Conservation (phyloP, 495 filamentous ascomycete species). For the Talaromyces adpressus region DNA sequence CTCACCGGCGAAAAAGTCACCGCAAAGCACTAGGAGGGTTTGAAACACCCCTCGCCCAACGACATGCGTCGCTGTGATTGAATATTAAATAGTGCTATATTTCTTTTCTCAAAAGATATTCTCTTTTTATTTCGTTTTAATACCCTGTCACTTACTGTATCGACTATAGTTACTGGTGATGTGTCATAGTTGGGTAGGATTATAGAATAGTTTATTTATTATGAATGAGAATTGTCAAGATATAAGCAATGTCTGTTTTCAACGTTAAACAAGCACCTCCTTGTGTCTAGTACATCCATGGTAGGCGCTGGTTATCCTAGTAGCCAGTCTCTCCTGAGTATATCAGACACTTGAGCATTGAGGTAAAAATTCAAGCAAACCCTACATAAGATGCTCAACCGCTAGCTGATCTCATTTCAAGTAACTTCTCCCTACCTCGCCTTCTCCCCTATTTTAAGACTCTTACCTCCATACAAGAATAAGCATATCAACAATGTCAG, state of each 20-base stretch:
- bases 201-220: background rate
- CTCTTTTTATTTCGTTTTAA: constrained; percentile 1
- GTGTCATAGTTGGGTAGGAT: background rate
- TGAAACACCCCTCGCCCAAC: constrained; percentile 39
- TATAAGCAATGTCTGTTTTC: background rate
- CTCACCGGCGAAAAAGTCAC: constrained; percentile 90
- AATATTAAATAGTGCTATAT: background rate
- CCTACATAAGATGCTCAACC: too few species aligned
- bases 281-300: too few species aligned
- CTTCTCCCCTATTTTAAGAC: too few species aligned
- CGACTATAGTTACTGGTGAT: background rate
- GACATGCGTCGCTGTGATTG: background rate
- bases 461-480: too few species aligned
- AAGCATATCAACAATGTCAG: too few species aligned
- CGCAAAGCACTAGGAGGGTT: constrained; percentile 83
- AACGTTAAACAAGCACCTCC: background rate
- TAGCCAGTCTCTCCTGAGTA: too few species aligned
- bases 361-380: too few species aligned
- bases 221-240: background rate
- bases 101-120: background rate
- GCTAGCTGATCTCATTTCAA: too few species aligned
- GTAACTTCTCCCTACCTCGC: too few species aligned
- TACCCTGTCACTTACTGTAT: background rate
- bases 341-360: too few species aligned
- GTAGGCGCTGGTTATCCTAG: too few species aligned